Conservation (phyloP, 306 rosid species). For the Erythrophleum fordii region DNA sequence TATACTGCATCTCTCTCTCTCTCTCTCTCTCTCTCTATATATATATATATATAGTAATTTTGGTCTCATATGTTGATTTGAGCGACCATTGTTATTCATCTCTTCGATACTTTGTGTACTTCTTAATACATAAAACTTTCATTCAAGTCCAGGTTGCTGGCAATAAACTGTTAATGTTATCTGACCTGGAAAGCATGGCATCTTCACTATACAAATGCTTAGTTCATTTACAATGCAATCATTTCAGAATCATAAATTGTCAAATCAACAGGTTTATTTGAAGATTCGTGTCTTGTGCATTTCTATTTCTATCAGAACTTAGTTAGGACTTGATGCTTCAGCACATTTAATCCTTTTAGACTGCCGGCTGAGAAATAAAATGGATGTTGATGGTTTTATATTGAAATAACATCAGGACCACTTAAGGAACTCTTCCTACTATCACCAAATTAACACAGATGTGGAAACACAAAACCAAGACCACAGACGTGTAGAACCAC, state of each 20-base stretch:
- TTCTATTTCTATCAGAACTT: constrained; percentile 20
- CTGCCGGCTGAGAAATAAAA: constrained; percentile 14
- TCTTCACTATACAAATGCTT: constrained; percentile 12
- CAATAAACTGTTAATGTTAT: constrained; percentile 1
- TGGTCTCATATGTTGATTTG: background rate
- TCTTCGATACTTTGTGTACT: constrained; percentile 32
- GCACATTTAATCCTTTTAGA: constrained; percentile 23
- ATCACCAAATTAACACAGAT: constrained; percentile 3
- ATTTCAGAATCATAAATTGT: constrained; percentile 30
- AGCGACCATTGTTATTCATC: constrained; percentile 24
- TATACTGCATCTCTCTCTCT: background rate
- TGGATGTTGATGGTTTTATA: constrained; percentile 19
- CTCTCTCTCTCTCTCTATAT: background rate
- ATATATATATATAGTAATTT: no score
- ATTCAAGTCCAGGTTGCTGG: constrained; percentile 13
- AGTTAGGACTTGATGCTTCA: constrained; percentile 16
- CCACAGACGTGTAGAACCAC: background rate
- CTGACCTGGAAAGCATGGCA: constrained; percentile 35
- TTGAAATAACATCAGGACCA: background rate
- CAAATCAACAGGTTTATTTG: constrained; percentile 32
- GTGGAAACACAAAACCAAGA: constrained; percentile 15
- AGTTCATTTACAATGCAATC: constrained; percentile 13
- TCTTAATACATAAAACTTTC: constrained; percentile 26
- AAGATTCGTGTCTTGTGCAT: constrained; percentile 11
- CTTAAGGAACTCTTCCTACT: background rate